phyloP scores from a whole-genome alignment of 202 grass and related monocot species.

The Hordeum pubiflorum region DNA sequence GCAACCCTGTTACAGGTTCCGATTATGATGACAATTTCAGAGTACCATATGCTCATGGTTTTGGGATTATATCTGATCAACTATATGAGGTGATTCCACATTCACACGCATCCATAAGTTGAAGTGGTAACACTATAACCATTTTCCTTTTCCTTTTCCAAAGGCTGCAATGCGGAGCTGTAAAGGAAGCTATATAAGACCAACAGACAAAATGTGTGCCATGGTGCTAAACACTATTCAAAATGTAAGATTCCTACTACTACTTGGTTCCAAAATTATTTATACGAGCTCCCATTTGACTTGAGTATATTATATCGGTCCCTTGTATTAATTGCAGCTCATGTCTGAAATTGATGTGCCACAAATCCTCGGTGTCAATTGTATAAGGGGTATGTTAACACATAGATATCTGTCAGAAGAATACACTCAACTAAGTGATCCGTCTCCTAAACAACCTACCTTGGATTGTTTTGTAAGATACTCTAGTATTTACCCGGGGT shows the following conservation, averaged over 20 bases:
- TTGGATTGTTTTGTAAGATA: constrained; percentile 34
- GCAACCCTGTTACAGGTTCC: background rate
- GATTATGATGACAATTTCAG: background rate
- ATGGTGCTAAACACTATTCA: background rate
- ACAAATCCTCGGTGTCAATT: constrained; percentile 28
- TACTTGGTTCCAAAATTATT: background rate
- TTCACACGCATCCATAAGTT: too few relatives aligned
- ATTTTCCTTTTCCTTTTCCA: background rate
- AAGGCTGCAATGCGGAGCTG: background rate
- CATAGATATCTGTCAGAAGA: constrained; percentile 3
- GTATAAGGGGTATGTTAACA: background rate
- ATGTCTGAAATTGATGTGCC: background rate
- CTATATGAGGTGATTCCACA: background rate
- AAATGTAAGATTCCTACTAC: background rate
- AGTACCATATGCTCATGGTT: background rate
- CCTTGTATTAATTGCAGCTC: background rate
- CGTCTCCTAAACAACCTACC: constrained; percentile 1
- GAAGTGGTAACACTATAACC: background rate
- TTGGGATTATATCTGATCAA: background rate
- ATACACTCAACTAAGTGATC: background rate
- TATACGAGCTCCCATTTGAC: background rate
- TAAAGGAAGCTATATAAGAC: background rate
- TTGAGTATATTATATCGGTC: background rate
- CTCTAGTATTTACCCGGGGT: background rate
- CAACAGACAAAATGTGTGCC: background rate